Conservation (phyloP, 345 rosid genomes). For the Melaleuca alternifolia region DNA sequence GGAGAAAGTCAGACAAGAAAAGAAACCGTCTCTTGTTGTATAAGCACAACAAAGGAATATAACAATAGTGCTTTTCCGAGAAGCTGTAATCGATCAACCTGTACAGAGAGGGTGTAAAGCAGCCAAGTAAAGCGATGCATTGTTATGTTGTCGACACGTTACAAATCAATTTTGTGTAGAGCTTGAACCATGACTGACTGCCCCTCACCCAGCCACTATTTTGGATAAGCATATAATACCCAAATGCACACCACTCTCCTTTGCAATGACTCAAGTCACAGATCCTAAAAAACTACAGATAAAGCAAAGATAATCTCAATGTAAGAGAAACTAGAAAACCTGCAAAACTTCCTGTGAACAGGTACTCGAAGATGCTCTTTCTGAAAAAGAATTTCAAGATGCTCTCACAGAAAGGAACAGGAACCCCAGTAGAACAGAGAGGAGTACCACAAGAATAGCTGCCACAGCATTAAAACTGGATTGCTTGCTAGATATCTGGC, state of each 20-base stretch:
- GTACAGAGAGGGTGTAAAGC: neutral
- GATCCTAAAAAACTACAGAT: neutral
- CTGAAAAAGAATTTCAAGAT: neutral
- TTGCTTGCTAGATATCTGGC: neutral
- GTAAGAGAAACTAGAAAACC: no score
- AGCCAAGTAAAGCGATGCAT: neutral
- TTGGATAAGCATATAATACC: neutral
- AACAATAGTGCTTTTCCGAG: neutral
- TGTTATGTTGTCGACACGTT: neutral
- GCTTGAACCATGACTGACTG: neutral
- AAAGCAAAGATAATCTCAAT: neutral
- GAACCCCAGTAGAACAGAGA: constrained; percentile 39
- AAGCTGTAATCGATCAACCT: neutral
- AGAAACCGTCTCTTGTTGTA: neutral
- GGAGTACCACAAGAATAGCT: constrained; percentile 42
- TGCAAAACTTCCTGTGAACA: neutral
- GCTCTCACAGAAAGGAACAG: constrained; percentile 11
- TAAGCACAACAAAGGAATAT: neutral
- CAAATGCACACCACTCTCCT: neutral
- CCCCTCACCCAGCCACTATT: neutral
- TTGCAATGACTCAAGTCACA: neutral
- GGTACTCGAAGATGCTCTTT: neutral
- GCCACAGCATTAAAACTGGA: constrained; percentile 9
- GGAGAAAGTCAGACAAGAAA: neutral
- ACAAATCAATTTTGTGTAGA: neutral